Percentiles rank a stretch among this genome's conserved stretches.
phyloP scores from a whole-genome alignment of 768 basidiomycete genomes.

The Hysterangium stoloniferum region DNA sequence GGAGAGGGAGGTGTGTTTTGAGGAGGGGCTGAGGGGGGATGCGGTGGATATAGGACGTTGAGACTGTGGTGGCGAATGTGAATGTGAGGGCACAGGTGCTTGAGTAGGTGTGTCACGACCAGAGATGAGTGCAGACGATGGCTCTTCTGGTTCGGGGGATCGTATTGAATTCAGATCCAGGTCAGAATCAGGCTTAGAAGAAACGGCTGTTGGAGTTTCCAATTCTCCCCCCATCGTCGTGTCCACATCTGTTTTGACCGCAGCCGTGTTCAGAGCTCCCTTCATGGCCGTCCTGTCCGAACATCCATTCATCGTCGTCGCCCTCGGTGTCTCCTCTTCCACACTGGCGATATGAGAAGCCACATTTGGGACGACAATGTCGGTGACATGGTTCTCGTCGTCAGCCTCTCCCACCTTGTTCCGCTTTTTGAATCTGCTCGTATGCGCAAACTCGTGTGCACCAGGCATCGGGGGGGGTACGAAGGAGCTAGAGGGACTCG shows the following conservation, averaged over 20 bases:
- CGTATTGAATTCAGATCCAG: neutral
- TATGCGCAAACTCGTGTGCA: slow-evolving; percentile 55
- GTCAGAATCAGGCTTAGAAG: neutral
- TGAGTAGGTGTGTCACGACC: neutral
- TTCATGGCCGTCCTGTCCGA: neutral
- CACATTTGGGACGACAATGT: too few species aligned
- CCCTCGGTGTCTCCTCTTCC: too few species aligned
- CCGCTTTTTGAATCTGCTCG: too few species aligned
- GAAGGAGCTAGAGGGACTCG: slow-evolving; percentile 51
- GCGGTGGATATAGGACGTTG: neutral
- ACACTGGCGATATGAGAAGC: too few species aligned
- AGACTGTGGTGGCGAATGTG: slow-evolving; percentile 2
- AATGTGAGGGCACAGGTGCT: neutral
- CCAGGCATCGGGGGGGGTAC: slow-evolving; percentile 60
- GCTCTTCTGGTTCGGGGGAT: neutral
- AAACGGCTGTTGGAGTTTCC: neutral
- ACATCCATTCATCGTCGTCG: neutral
- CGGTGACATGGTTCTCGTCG: too few species aligned
- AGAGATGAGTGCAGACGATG: neutral
- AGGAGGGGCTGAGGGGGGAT: neutral
- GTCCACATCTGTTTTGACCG: too few species aligned
- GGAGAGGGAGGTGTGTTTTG: slow-evolving; percentile 26
- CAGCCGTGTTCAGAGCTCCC: too few species aligned
- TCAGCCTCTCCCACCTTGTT: too few species aligned
- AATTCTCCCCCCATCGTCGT: too few species aligned